Evolutionary conservation across 768 basidiomycete genomes (phyloP), one percentile per base, ranked within the genome.

Genomic region (Tylopilus plumbeoviolaceoides): DNA sequence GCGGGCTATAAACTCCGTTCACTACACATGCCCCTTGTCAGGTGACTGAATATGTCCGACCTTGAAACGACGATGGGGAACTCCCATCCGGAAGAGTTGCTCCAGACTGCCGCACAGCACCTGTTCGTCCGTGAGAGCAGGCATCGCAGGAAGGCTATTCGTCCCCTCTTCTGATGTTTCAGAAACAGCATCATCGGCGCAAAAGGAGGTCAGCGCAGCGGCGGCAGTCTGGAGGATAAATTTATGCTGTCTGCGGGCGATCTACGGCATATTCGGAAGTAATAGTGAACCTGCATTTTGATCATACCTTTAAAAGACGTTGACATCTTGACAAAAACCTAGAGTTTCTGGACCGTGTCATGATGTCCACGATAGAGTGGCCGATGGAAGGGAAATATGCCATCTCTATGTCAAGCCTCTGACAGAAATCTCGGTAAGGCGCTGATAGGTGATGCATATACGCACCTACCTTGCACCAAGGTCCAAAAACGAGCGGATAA

Each of bases 401-500:
- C 23, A 64, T 62, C 68, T 91, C 88, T 11, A 70, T 51, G 50
- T 81, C 78, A 31, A 86, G 72, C 73, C 80, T 81, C 85, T 89
- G 61, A 44, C 33, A 27, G 40, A 51, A 28, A n/a, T 33, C 17
- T 45, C 17, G 31, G 38, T 49, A 20, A 50, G 40, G 25, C 42
- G 46, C 25, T 38, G 45, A 53, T 44, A 48, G 27, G 28, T 35
- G 45, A 43, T 42, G 53, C 49, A 49, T 53, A 55, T 44, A 50
- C 41, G 48, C 39, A 64, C 67, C 50, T 72, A 85, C 88, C 73
- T 77, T 76, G 63, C 76, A 73, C 82, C 83, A 83, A 25, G 74
- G 67, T 3, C 89, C 89, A 64, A 91, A 91, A 51, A 90, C 79
- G 36, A 89, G 73, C 20, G 89, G 89, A 70, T 90, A 89, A 3